Base-by-base conservation (phyloP, 2,329 filamentous ascomycete species). In the Exophiala spinifera region DNA sequence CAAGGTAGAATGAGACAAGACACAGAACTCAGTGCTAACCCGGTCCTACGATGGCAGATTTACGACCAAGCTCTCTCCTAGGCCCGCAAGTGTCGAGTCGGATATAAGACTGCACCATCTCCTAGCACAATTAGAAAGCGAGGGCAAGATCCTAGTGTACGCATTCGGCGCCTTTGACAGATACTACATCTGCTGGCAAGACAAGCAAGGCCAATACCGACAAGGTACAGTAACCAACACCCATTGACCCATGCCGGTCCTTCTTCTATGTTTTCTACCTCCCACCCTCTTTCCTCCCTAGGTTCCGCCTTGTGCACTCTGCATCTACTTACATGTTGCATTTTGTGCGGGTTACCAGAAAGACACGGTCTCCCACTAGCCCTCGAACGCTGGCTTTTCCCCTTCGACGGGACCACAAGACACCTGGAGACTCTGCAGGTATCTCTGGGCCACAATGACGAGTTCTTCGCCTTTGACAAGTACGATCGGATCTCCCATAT, bases 151-250 rank as follows among this genome's bases (percentile, higher is more conserved):
- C 7, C 52, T 73, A 2, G 67, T 72, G 3, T 70, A 69, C 51
- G 70, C 70, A 1, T 70, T 72, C 47, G 70, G 70, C 0, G 70
- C 70, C 0, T 73, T 73, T 34, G 70, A 71, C 40, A 61, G 69
- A 43, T 72, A 72, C 50, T 73, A 71, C 45, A 63, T 73, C 6
- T 72, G 70, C 49, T 73, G 69, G 70, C 70, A 66, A 53, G 71
- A 66, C 15, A 63, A 60, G 36, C 59, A 61, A 15, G 70, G 70
- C 6, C 61, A 67, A 23, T 72, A 66, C 46, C 64, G 61, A 43
- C 70, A 72, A 67, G 70, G 70, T 71, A 51, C 31, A 60, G n/a
- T 31, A 3, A 7, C 28, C 28, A n/a, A n/a, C n/a, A n/a, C n/a
- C n/a, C n/a, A n/a, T n/a, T n/a, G n/a, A n/a, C n/a, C n/a, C n/a